These are phyloP conservation scores for Penicillium sp. DNA, from an alignment of 2,329 filamentous ascomycete genomes.

Conservation along the genomic window DNA sequence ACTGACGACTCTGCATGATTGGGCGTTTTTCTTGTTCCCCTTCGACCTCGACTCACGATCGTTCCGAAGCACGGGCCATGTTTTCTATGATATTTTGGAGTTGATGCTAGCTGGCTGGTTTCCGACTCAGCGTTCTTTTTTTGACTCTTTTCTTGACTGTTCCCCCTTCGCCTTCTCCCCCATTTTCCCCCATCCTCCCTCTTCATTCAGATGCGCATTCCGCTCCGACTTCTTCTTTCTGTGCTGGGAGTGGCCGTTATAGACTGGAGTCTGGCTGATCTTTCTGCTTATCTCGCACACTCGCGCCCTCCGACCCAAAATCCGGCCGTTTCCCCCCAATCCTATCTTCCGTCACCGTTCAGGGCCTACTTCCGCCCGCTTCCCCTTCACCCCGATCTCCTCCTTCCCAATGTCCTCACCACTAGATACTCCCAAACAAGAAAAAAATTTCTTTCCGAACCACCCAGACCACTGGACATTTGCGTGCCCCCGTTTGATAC, in stretches of 20 bases:
- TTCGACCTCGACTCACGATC: slow-evolving; percentile 22
- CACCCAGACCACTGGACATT: slow-evolving; percentile 14
- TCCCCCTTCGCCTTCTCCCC: slow-evolving; percentile 3
- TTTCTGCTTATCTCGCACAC: slow-evolving; percentile 4
- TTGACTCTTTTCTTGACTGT: slow-evolving; percentile 8
- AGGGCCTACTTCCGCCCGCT: slow-evolving; percentile 35
- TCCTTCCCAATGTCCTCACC: slow-evolving; percentile 13
- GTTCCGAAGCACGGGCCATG: slow-evolving; percentile 20
- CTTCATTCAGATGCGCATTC: slow-evolving; percentile 9
- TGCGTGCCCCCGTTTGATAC: slow-evolving; percentile 25
- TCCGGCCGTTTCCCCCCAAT: slow-evolving; percentile 3
- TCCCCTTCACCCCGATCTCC: slow-evolving; percentile 3
- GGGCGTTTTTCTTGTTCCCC: slow-evolving; percentile 35
- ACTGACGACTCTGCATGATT: slow-evolving; percentile 44
- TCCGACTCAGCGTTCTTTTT: slow-evolving; percentile 31
- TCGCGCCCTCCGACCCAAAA: neutral
- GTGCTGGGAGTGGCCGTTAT: slow-evolving; percentile 8
- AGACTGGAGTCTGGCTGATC: slow-evolving; percentile 15
- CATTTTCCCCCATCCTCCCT: slow-evolving; percentile 3
- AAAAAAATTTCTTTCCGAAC: slow-evolving; percentile 19
- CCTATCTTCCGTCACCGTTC: slow-evolving; percentile 7
- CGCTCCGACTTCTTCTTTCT: neutral
- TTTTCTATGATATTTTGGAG: slow-evolving; percentile 24
- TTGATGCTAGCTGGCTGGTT: slow-evolving; percentile 36
- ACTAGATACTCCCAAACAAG: slow-evolving; percentile 25